phyloP scores from a whole-genome alignment of 495 filamentous ascomycete species.

The Xylaria scruposa region DNA sequence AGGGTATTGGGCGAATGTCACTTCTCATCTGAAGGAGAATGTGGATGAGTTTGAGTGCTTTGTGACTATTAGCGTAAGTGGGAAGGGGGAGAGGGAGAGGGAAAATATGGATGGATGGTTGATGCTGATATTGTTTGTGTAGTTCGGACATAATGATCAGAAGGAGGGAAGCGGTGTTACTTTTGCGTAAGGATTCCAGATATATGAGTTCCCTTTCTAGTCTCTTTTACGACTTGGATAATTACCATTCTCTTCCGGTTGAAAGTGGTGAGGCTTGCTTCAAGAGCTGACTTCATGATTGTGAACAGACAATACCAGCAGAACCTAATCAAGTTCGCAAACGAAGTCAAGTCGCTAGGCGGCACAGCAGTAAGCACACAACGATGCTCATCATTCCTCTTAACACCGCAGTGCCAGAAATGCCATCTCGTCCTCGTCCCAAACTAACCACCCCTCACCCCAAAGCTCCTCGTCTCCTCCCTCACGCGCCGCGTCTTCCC shows the following conservation, averaged over 20 bases:
- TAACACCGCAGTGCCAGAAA: no score
- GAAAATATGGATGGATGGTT: no score
- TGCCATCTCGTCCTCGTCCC: no score
- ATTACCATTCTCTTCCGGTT: background rate
- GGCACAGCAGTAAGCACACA: slow-evolving; percentile 46
- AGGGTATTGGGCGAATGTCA: slow-evolving; percentile 55
- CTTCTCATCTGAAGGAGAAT: slow-evolving; percentile 38
- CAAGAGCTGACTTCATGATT: background rate
- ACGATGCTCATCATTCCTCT: background rate
- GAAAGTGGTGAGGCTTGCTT: background rate
- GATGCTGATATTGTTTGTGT: background rate
- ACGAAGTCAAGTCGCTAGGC: slow-evolving; percentile 47
- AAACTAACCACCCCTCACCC: background rate
- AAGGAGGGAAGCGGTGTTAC: slow-evolving; percentile 49
- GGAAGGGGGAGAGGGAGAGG: background rate
- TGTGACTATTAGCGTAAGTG: slow-evolving; percentile 53
- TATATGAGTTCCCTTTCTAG: background rate
- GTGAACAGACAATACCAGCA: slow-evolving; percentile 38
- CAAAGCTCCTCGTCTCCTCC: slow-evolving; percentile 47
- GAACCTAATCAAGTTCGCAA: slow-evolving; percentile 52
- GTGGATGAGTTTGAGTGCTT: slow-evolving; percentile 44
- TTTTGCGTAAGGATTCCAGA: slow-evolving; percentile 30
- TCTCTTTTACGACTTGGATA: background rate
- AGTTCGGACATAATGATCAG: slow-evolving; percentile 66
- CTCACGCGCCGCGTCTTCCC: slow-evolving; percentile 52